Evolutionary conservation across 2,329 filamentous ascomycete species (phyloP).

Genomic region (Teratosphaeria zuluensis): DNA sequence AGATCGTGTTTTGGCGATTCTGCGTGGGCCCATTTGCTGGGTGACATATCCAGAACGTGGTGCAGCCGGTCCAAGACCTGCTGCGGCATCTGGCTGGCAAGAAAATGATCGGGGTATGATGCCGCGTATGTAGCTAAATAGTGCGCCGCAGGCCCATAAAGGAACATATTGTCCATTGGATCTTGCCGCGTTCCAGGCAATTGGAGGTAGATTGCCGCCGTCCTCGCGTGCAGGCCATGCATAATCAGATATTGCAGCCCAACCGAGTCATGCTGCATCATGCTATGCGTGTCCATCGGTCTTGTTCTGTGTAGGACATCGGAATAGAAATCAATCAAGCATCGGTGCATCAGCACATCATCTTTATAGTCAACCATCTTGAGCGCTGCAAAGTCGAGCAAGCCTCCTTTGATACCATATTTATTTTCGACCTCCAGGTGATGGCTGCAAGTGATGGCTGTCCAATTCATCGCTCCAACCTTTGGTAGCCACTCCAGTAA

Average conservation of each 20-base stretch:
- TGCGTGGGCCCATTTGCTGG: slow-evolving; percentile 42
- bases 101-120: slow-evolving; percentile 46
- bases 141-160: slow-evolving; percentile 45
- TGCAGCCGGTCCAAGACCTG: slow-evolving; percentile 40
- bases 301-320: slow-evolving; percentile 38
- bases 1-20: slow-evolving; percentile 48
- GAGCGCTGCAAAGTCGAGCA: slow-evolving; percentile 46
- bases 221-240: slow-evolving; percentile 40
- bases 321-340: slow-evolving; percentile 47
- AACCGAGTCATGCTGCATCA: slow-evolving; percentile 4
- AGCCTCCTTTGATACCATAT: slow-evolving; percentile 26
- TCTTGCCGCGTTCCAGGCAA: slow-evolving; percentile 36
- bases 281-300: slow-evolving; percentile 5
- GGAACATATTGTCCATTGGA: slow-evolving; percentile 43
- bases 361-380: slow-evolving; percentile 47
- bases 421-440: slow-evolving; percentile 41
- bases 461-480: slow-evolving; percentile 46
- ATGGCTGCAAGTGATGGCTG: slow-evolving; percentile 42
- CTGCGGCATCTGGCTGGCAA: slow-evolving; percentile 36
- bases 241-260: slow-evolving; percentile 44
- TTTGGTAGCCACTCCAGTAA: slow-evolving; percentile 49
- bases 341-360: slow-evolving; percentile 53
- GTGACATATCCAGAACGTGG: slow-evolving; percentile 35
- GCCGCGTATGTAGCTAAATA: slow-evolving; percentile 50
- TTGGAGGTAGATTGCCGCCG: slow-evolving; percentile 44